Conservation (phyloP, 768 basidiomycete genomes). For the Mycena alexandri region DNA sequence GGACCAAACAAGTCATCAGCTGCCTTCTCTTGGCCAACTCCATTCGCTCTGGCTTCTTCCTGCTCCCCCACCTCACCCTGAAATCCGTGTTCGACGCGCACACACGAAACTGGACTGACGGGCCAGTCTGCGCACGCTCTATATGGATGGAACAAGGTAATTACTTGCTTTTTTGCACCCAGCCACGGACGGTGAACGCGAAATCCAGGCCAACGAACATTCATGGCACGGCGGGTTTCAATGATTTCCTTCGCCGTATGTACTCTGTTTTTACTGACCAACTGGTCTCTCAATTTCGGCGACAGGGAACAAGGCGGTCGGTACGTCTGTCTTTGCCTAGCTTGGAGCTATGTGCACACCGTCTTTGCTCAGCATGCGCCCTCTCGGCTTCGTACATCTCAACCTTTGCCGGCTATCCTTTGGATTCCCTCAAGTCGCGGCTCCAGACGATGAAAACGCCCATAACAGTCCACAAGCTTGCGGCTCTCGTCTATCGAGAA, state of each 20-base stretch:
- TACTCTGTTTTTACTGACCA: slow-evolving; percentile 17
- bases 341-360: not conserved
- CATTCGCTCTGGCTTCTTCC: slow-evolving; percentile 40
- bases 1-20: not conserved
- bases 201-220: slow-evolving; percentile 66
- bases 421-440: slow-evolving; percentile 96
- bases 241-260: slow-evolving; percentile 78
- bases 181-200: slow-evolving; percentile 42
- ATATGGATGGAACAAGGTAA: slow-evolving; percentile 86
- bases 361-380: slow-evolving; percentile 72
- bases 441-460: slow-evolving; percentile 86
- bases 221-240: slow-evolving; percentile 70
- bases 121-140: slow-evolving; percentile 73
- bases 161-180: slow-evolving; percentile 14
- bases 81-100: slow-evolving; percentile 61
- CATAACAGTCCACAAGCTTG: slow-evolving; percentile 79
- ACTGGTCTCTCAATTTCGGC: slow-evolving; percentile 32
- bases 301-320: slow-evolving; percentile 84
- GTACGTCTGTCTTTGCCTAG: slow-evolving; percentile 6
- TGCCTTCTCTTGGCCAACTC: slow-evolving; percentile 7
- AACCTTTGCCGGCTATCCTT: slow-evolving; percentile 91
- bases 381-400: slow-evolving; percentile 93
- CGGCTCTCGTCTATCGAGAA: slow-evolving; percentile 81
- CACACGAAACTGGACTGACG: slow-evolving; percentile 80
- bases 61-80: slow-evolving; percentile 29